These are phyloP conservation scores for Spergularia marina DNA, from an alignment of 148 eudicot species.

Conservation along the genomic window DNA sequence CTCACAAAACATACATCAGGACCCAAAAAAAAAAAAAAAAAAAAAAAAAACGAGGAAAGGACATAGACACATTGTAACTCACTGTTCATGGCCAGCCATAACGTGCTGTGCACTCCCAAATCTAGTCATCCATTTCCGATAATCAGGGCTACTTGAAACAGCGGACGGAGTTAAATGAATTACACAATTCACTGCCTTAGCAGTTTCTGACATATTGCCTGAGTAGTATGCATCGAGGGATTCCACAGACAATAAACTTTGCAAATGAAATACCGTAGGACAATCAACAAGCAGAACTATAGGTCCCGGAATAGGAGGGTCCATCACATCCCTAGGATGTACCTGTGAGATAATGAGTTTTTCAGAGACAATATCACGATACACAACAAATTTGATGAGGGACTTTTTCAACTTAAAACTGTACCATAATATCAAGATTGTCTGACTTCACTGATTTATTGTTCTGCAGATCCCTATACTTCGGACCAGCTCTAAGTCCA, in stretches of 20 bases:
- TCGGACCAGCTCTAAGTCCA: conserved; percentile 80
- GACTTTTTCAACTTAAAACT: neutral
- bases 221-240: conserved; percentile 57
- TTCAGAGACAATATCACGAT: neutral
- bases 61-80: conserved; percentile 24
- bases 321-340: conserved; percentile 83
- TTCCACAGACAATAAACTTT: conserved; percentile 45
- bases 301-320: conserved; percentile 92
- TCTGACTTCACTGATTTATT: conserved; percentile 74
- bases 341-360: conserved; percentile 44
- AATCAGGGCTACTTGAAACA: conserved; percentile 47
- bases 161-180: conserved; percentile 75
- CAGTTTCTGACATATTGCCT: conserved; percentile 36
- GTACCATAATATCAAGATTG: conserved; percentile 61
- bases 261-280: conserved; percentile 72
- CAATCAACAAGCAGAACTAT: conserved; percentile 81
- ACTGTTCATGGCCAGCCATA: conserved; percentile 94
- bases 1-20: neutral
- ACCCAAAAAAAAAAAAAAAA: neutral
- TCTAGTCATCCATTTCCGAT: conserved; percentile 77
- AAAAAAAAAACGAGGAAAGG: neutral
- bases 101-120: conserved; percentile 74
- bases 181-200: conserved; percentile 65
- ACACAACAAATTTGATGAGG: conserved; percentile 7
- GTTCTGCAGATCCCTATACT: conserved; percentile 72